Conservation (phyloP, 2,329 filamentous ascomycete species). For the Triangularia verruculosa region DNA sequence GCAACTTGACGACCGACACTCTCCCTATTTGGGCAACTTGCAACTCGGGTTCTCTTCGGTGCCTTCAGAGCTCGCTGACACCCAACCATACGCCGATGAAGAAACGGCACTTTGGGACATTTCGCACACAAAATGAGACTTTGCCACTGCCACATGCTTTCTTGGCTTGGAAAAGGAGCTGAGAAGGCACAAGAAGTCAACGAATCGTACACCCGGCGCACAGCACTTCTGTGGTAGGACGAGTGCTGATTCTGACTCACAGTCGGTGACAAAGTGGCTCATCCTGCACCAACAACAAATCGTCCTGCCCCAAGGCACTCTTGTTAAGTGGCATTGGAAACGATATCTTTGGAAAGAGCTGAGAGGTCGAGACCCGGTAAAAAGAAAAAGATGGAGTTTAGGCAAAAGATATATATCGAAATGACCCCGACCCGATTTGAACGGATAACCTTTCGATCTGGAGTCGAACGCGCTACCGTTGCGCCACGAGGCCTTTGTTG, state of each 20-base stretch:
- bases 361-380: not conserved
- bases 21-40: not conserved
- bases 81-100: not conserved
- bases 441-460: slow-evolving; percentile 20
- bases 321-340: too few relatives aligned
- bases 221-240: not conserved
- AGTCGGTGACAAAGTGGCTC: not conserved
- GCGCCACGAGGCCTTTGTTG: slow-evolving; percentile 9
- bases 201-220: not conserved
- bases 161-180: not conserved
- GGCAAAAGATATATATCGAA: not conserved
- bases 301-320: too few relatives aligned
- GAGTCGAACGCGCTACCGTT: slow-evolving; percentile 19
- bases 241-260: not conserved
- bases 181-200: not conserved
- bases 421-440: slow-evolving; percentile 17
- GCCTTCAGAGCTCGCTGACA: not conserved
- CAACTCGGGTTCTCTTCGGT: not conserved
- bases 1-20: not conserved
- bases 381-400: not conserved
- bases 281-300: too few relatives aligned
- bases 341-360: too few relatives aligned
- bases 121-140: not conserved
- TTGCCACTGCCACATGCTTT: not conserved
- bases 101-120: not conserved